Base-by-base conservation (phyloP, 805 yeast genomes). In the Ogataea methylovora region DNA sequence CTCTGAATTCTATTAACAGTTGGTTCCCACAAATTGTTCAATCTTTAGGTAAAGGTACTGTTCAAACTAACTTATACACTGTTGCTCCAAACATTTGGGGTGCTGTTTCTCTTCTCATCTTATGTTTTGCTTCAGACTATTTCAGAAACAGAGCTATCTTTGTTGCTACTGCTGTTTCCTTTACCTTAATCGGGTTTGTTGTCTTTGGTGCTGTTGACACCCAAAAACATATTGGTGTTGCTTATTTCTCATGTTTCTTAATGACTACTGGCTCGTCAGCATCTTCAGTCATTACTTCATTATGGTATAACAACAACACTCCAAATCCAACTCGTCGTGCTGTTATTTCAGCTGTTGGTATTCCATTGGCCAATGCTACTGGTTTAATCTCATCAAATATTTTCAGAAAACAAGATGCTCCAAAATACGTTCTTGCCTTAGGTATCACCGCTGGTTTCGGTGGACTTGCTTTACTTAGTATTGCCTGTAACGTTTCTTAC, bases 281-380 rank as follows among this genome's bases (percentile, higher is more conserved):
- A 8, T 63, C 72, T 3, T 68, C 74, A 3, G 74, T 69, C 5
- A 48, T 69, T 27, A 64, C 69, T 1, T 67, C 73, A 1, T 65
- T 73, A 1, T 69, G 74, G 75, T 69, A 66, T 42, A 67, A 62
- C 36, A 69, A 69, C 47, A 69, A 69, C 25, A 65, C 65, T 2
- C 71, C 73, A 4, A 64, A 65, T 35, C 65, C 58, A 34, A 61
- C 60, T 34, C 51, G 70, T 27, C 60, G 73, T 35, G 71, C 63
- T 11, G 68, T 66, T 13, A 49, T 69, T 26, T 58, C 70, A 4
- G 67, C 73, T 5, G 61, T 69, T 13, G 73, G 72, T 29, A 65
- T 72, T 41, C 76, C 77, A 2, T 58, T 72, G 37, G 78, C 76
- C 13, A 73, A 73, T 42, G 66, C 72, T 27, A 76, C 76, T 27